Evolutionary conservation across 495 filamentous ascomycete species (phyloP), one percentile per base, ranked within the genome.

Genomic region (Bathelium albidoporum): DNA sequence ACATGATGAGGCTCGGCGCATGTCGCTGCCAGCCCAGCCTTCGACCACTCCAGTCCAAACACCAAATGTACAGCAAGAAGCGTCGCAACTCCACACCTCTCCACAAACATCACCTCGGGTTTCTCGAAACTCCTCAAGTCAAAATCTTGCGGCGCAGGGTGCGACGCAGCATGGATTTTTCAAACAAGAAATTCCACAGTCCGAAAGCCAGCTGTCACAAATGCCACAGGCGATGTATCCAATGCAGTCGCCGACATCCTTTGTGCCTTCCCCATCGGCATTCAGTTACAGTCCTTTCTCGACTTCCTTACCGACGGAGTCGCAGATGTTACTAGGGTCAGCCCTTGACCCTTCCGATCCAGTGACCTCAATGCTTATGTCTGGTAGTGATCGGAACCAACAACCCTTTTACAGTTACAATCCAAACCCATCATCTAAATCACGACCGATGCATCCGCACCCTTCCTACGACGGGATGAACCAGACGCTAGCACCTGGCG

Each of bases 251-350:
- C 22, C 61, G 31, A 64, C 65, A 11, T 60, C 65, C 11, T 67
- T 59, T 1, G 7, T 24, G 2, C 10, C n/a, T 32, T 63, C 9
- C 20, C 59, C 39, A 60, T 62, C 58, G 29, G 45, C n/a, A 32
- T 43, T 34, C 24, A 53, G 41, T 16, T 66, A 28, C 59, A 69
- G 72, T 59, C 77, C 72, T 49, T 71, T 83, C 55, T 76, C 76
- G 12, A 76, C 70, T 41, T 69, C 75, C 10, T 69, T 83, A 7
- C 80, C 82, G 20, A 68, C 74, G 10, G 79, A 84, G 36, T 63
- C 79, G 28, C 81, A 83, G 64, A 75, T 76, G 67, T 71, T 83
- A 11, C 69, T 83, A 2, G 77, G 77, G 29, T 65, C 72, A 1
- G 69, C 73, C 0, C 70, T 82, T 34, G 77, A 78, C 65, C 70